Evolutionary conservation across 1,284 basidiomycete species (phyloP), one percentile per base, ranked within the genome.

Genomic region (Meira nashicola): DNA sequence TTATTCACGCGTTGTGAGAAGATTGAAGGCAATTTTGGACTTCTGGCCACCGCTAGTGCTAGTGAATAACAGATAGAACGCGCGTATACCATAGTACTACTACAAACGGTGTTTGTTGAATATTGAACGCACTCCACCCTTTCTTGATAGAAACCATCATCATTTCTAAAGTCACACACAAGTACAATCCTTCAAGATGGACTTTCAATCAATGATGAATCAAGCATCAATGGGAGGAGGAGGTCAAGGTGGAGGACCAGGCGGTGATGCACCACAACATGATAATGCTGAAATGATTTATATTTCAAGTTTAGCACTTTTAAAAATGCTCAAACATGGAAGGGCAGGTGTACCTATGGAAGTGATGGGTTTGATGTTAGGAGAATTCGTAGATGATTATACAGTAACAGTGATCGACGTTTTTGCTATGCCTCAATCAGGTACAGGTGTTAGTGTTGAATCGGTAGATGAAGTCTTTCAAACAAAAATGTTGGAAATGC

Each of bases 391-490:
- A 50, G 95, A 99, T 81, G 95, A 98, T 78, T 98, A 96, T 82
- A 71, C 74, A 19, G 78, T 82, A 50, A 81, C 94, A 78, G 93
- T 96, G 57, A 89, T 97, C 77, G 95, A 99, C 78, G 95, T 99
- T 64, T 99, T 98, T 77, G 95, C 95, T 48, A 99, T 99, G 95
- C 95, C 95, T 39, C 95, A 99, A 77, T 93, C 91, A 17, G 95
- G 95, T 67, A 98, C 95, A 15, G 95, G 92, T 0, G 94, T 99
- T 50, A 94, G 91, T 56, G 94, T 99, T 67, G 94, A 99, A 81
- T 95, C 94, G 11, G 95, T 99, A 2, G 95, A 99, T 80, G 92
- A 97, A 68, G 95, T 98, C 39, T 99, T 98, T 82, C 95, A 99
- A 80, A 89, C 87, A 15, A 96, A 89, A 80, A 98, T 98, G 95